Evolutionary conservation across 1,284 basidiomycete species (phyloP), one percentile per base, ranked within the genome.

Genomic region (Afroboletus lepidellus): DNA sequence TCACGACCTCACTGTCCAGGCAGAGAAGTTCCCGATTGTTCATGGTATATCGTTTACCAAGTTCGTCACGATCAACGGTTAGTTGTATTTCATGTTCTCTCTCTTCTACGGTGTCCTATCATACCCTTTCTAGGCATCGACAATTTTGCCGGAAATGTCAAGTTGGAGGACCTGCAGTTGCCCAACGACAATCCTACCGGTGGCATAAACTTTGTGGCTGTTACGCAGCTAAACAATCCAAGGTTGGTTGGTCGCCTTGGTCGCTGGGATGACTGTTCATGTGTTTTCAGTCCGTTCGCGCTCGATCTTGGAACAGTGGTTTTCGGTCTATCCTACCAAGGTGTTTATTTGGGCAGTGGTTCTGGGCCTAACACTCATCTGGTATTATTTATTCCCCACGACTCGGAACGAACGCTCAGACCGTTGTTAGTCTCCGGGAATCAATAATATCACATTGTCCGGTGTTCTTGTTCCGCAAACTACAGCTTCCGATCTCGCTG

Each of bases 251-350:
- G 7, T 29, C 46, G 13, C 23, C 4, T 41, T 33, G 24, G 3
- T 46, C 41, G 12, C 13, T 15, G 33, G 20, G 46, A 38, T 37
- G 36, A 27, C n/a, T 21, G 15, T 25, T 53, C 21, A 57, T 43
- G 30, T 15, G 36, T 48, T n/a, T 30, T 8, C 54, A 85, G 83
- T 62, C 84, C 88, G 1, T 91, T 92, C 64, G 73, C 79, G 33
- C 74, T 92, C 48, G 74, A 83, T 64, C 75, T 92, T 29, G 90
- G 88, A 24, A 84, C 81, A 1, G 80, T 87, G n/a, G 70, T 81
- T 8, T 83, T 91, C 57, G 77, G 77, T 53, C 73, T 92, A 29
- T 75, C 73, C 37, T 90, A 87, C 69, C 64, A 83, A 46, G 77
- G 74, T 52, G 72, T 87, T 27, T 75, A 72, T 56, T 74, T 91